Evolutionary conservation across 2,329 filamentous ascomycete species (phyloP), one percentile per base, ranked within the genome.

Genomic region (Verticillium dahliae): DNA sequence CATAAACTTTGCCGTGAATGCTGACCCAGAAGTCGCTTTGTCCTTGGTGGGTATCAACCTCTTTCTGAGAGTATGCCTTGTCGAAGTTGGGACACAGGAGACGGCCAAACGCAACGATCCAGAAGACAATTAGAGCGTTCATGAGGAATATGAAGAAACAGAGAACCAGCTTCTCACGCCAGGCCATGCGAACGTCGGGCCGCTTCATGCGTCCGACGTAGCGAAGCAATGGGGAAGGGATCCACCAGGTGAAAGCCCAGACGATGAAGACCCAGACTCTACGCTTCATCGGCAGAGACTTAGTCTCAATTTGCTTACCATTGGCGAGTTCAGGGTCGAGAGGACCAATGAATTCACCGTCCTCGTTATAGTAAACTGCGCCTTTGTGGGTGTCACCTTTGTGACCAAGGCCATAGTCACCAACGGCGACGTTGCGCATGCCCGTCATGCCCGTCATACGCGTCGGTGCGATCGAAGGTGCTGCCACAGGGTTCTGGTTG

Each of bases 181-280:
- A 99, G 0, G 95, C 95, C 86, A 97, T 90, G 33, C 95, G 90
- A 9, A 99, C 92, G 76, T 99, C 95, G 1, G 93, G 95, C 61
- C 95, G 88, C 77, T 96, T 96, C 95, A 99, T 99, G 27, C 94
- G 90, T 37, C 95, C 95, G 62, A 98, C 71, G 63, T 82, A 89
- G n/a, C 85, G 84, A 15, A 99, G 85, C 2, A 90, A 67, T 57
- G 91, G 90, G 0, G 94, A 98, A 0, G 95, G 95, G 67, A 97
- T 95, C 90, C 91, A 98, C 73, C 92, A 98, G 0, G 95, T 99
- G 57, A 96, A 67, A 1, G 85, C 84, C 92, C 93, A 98, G 3
- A 95, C 91, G 50, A 95, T 75, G 1, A 76, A 84, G 31, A 96
- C 87, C 95, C 95, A 99, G 1, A 86, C 70, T 50, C 90, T 88